phyloP scores from a whole-genome alignment of 306 rosid genomes.

The Sesbania bispinosa region DNA sequence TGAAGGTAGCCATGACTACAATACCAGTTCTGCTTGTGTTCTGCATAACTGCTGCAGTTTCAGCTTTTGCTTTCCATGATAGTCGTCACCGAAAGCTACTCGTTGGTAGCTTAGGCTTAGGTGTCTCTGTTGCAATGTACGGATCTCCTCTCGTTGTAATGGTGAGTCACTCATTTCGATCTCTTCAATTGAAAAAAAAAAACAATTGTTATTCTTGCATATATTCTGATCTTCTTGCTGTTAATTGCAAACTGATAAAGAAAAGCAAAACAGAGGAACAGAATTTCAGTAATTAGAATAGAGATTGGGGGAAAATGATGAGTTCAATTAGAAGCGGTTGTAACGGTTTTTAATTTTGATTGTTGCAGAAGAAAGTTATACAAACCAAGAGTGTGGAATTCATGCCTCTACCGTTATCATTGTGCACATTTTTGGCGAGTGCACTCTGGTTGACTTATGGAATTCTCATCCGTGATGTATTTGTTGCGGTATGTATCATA shows the following conservation, averaged over 20 bases:
- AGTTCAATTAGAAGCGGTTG: too few species aligned
- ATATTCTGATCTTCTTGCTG: too few species aligned
- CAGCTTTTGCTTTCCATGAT: slow-evolving; percentile 49
- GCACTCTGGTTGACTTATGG: slow-evolving; percentile 69
- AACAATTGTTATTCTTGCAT: too few species aligned
- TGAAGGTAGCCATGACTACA: slow-evolving; percentile 38
- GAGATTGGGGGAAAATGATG: too few species aligned
- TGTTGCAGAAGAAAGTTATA: slow-evolving; percentile 66
- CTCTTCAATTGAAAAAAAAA: too few species aligned
- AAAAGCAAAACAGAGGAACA: too few species aligned
- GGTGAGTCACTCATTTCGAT: slow-evolving; percentile 52
- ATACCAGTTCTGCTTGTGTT: slow-evolving; percentile 36
- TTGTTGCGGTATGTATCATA: slow-evolving; percentile 57
- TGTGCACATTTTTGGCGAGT: slow-evolving; percentile 58
- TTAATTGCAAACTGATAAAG: too few species aligned
- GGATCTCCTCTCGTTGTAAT: slow-evolving; percentile 68
- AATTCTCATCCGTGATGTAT: slow-evolving; percentile 55
- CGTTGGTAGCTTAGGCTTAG: slow-evolving; percentile 61
- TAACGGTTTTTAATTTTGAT: neutral
- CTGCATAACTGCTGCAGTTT: slow-evolving; percentile 38
- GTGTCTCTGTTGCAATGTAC: slow-evolving; percentile 57
- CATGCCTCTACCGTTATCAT: slow-evolving; percentile 78
- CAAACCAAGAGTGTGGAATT: slow-evolving; percentile 74
- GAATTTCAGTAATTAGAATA: too few species aligned
- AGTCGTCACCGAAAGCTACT: slow-evolving; percentile 54